These are phyloP conservation scores for Yamadazyma kanchanaburiensis DNA, from an alignment of 1,139 yeast genomes.

Conservation along the genomic window DNA sequence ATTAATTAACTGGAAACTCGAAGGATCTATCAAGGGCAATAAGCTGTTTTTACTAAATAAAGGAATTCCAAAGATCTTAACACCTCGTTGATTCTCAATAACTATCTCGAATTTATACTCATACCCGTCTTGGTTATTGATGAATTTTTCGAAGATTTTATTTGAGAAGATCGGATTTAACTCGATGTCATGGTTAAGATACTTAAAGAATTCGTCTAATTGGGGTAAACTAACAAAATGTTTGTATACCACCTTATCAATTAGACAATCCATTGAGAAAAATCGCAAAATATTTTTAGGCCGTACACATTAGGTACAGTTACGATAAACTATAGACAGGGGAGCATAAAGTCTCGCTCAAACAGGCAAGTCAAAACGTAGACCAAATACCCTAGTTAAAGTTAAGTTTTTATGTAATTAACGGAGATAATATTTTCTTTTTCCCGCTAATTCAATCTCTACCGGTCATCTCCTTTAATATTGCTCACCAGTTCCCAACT, in stretches of 20 bases:
- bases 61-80: constrained; percentile 62
- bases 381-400: neutral
- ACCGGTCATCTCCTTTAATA: no score
- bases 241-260: constrained; percentile 9
- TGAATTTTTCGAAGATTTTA: constrained; percentile 2
- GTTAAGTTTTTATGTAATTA: no score
- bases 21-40: constrained; percentile 59
- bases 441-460: no score
- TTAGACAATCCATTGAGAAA: constrained; percentile 4
- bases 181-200: constrained; percentile 1
- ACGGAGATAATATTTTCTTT: no score
- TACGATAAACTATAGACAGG: no score
- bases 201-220: constrained; percentile 8
- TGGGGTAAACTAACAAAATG: constrained; percentile 12
- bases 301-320: no score
- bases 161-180: constrained; percentile 3
- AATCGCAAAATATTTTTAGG: no score
- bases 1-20: constrained; percentile 36
- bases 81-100: constrained; percentile 71
- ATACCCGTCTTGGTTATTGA: constrained; percentile 4
- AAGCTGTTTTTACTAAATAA: constrained; percentile 54
- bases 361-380: neutral
- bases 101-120: constrained; percentile 25
- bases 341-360: no score
- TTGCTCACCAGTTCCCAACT: no score